Evolutionary conservation across 306 rosid species (phyloP), one percentile per base, ranked within the genome.

Genomic region (Comarum palustre): DNA sequence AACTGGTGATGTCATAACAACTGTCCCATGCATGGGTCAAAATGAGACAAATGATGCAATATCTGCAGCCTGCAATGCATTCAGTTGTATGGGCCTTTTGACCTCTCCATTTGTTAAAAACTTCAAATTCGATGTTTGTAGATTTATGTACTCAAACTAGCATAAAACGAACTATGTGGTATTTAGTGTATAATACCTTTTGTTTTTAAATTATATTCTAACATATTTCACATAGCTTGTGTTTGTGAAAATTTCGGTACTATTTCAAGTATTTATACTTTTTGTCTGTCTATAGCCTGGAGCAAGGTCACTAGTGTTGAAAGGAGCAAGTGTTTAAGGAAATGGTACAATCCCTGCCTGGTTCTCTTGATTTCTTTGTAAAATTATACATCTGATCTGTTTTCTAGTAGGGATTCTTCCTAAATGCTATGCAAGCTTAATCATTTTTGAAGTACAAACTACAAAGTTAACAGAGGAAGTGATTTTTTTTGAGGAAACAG

Each of bases 41-140:
- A 91, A 67, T 73, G 99, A 94, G 86, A 89, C 99, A 4, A 82
- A 87, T 51, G 97, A 91, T 88, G 99, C 99, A 24, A 91, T 94
- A 83, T 86, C 96, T 68, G 87, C 99, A 59, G 99, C 99, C 55
- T 77, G 73, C 67, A 84, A 78, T 27, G 95, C 99, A 32, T 94
- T 71, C 81, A 48, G 73, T 71, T 82, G 99, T 91, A 87, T 16
- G 86, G 47, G 46, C 66, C 72, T 80, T 82, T 76, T 73, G 62
- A 69, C 61, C 63, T 34, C 60, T 76, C 51, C 19, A 68, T 83
- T 19, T 39, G 70, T 29, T 75, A 76, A 25, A 25, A 58, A 58
- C 36, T 58, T 58, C 15, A 72, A 71, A 32, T 57, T 73, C 15
- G 52, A 60, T 73, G 47, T 55, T 71, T 46, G 74, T 22, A 36